These are phyloP conservation scores for Leccinum arenicola DNA, from an alignment of 768 basidiomycete species.

Conservation along the genomic window DNA sequence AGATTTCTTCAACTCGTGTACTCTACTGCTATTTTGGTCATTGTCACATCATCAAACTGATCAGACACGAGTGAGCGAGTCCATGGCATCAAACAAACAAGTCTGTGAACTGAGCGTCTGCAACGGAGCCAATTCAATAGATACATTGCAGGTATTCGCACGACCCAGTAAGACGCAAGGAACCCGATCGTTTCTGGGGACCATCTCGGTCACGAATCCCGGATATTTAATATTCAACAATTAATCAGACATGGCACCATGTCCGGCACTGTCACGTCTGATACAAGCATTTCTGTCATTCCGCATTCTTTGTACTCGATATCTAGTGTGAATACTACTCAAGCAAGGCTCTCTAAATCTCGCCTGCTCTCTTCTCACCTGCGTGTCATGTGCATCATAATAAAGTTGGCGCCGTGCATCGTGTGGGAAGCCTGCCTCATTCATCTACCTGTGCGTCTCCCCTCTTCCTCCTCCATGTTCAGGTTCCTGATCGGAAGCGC, in stretches of 20 bases:
- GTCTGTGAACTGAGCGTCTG: not conserved
- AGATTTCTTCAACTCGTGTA: not conserved
- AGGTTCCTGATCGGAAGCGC: conserved; percentile 9
- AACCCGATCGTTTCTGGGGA: conserved; percentile 86
- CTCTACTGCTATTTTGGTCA: not conserved
- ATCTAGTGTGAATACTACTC: conserved; percentile 1
- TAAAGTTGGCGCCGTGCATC: not conserved
- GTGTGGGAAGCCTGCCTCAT: not conserved
- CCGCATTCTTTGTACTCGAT: conserved; percentile 8
- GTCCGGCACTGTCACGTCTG: too few relatives aligned
- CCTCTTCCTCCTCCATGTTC: conserved; percentile 8
- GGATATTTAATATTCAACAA: too few relatives aligned
- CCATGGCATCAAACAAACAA: not conserved
- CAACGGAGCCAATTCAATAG: conserved; percentile 3
- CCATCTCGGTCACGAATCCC: not conserved
- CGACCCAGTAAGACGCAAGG: conserved; percentile 86
- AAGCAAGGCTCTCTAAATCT: not conserved
- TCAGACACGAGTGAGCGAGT: not conserved
- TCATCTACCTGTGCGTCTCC: not conserved
- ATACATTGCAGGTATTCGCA: conserved; percentile 4
- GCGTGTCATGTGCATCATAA: not conserved
- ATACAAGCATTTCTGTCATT: not conserved
- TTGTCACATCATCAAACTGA: not conserved
- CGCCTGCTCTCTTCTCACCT: not conserved
- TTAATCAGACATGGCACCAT: too few relatives aligned